Base-by-base conservation (phyloP, 2,329 filamentous ascomycete species). In the Xylaria sp. region DNA sequence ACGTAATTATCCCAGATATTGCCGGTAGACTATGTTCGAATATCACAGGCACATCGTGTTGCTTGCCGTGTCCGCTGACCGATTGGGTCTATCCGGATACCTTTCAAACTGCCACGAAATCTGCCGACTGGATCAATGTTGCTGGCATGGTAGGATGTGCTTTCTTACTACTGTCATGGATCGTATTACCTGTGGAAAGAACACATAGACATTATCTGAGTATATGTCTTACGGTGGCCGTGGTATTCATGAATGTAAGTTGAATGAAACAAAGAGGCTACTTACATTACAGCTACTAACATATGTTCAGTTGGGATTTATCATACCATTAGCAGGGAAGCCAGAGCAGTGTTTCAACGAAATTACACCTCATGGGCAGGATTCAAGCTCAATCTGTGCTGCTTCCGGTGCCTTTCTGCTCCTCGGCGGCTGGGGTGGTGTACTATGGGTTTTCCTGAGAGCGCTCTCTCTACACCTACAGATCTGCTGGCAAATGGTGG, bases 361-460 rank as follows among this genome's bases (percentile, higher is more conserved):
- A 47, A 98, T 99, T 72, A 99, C 95, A 0, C 95, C 95, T 0
- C 89, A 98, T 73, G 92, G 94, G 74, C 97, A 98, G 94, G 84
- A 88, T 68, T 91, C 89, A 1, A 92, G 86, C 72, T 79, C 88
- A 25, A 87, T 92, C 3, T 99, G 95, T 75, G 95, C 93, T 4
- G 90, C 93, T 63, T 97, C 94, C 0, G 95, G 95, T 9, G 85
- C 92, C 1, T 89, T 97, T 67, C 80, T 99, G 53, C 84, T 98
- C 53, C 86, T 94, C 31, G 95, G 95, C 56, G 95, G 94, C 45
- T 92, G 94, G 84, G 85, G 87, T 31, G 91, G 89, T 47, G 87
- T 92, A 33, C 88, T 96, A 77, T 99, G 95, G 94, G 87, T 94
- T 67, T 96, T 97, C 75, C 84, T 97, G 63, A 88, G 95, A 66